phyloP scores from a whole-genome alignment of 2,329 filamentous ascomycete genomes.

The Xylariaceae sp. region DNA sequence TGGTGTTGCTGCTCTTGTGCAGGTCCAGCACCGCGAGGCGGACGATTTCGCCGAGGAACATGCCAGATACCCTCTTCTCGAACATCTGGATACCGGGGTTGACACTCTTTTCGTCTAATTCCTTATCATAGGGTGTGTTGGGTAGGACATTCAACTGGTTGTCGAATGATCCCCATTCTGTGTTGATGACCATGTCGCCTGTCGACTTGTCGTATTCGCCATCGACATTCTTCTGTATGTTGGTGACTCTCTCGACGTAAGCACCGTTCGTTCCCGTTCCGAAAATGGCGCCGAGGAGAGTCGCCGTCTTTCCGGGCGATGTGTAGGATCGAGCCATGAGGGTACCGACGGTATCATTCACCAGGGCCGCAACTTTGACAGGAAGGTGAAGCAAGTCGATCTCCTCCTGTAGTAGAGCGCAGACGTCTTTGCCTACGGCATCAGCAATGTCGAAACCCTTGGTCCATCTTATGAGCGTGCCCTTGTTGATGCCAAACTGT shows the following conservation, averaged over 20 bases:
- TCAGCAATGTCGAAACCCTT: constrained; percentile 98
- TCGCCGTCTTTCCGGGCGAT: constrained; percentile 79
- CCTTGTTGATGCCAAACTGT: constrained; percentile 92
- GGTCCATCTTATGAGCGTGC: constrained; percentile 91
- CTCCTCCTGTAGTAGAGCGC: constrained; percentile 80
- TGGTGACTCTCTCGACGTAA: constrained; percentile 87
- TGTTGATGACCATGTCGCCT: constrained; percentile 96
- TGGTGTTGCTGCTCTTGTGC: constrained; percentile 60
- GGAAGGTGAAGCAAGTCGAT: constrained; percentile 84
- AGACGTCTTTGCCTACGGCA: constrained; percentile 90
- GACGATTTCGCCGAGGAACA: constrained; percentile 95
- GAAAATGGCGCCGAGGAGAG: constrained; percentile 93
- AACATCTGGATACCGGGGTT: constrained; percentile 98
- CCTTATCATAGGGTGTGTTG: constrained; percentile 75
- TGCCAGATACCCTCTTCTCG: constrained; percentile 95
- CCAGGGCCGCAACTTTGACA: constrained; percentile 89
- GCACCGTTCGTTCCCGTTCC: constrained; percentile 97
- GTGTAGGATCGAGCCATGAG: constrained; percentile 97
- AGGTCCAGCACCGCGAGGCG: constrained; percentile 72
- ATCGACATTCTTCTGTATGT: constrained; percentile 72
- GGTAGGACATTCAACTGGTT: constrained; percentile 87
- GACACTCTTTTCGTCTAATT: constrained; percentile 73
- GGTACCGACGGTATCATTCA: constrained; percentile 97
- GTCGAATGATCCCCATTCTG: constrained; percentile 98
- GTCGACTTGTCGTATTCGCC: constrained; percentile 74